Percentiles rank a stretch among this genome's conserved stretches.
phyloP scores from a whole-genome alignment of 306 rosid genomes.

The Bauhinia variegata region DNA sequence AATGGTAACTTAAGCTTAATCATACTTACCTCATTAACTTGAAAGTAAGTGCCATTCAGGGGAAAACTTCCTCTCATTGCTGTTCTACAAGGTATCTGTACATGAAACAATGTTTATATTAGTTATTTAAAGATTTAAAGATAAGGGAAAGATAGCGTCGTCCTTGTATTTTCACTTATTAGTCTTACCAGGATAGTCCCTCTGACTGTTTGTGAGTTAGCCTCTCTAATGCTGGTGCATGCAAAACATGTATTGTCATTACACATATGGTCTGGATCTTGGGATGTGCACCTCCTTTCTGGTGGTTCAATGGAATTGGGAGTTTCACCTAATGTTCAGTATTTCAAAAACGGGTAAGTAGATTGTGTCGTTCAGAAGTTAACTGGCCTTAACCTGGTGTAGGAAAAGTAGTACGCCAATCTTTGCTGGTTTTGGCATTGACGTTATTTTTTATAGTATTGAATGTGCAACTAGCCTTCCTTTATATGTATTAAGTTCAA shows the following conservation, averaged over 20 bases:
- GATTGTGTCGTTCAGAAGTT: conserved; percentile 15
- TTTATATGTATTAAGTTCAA: too few species aligned
- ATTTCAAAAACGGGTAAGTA: conserved; percentile 27
- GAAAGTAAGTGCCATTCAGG: conserved; percentile 91
- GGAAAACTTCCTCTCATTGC: conserved; percentile 95
- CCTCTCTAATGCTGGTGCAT: conserved; percentile 77
- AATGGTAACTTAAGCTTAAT: conserved; percentile 19
- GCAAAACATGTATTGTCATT: conserved; percentile 66
- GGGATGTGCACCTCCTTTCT: conserved; percentile 63
- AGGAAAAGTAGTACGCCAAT: conserved; percentile 26
- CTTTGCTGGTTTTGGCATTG: conserved; percentile 20
- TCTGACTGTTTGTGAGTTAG: conserved; percentile 72
- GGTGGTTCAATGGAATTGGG: conserved; percentile 68
- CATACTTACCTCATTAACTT: conserved; percentile 80
- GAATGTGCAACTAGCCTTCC: not conserved
- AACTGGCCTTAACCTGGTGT: conserved; percentile 19
- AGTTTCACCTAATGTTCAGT: conserved; percentile 68
- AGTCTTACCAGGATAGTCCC: conserved; percentile 82
- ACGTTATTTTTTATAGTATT: conserved; percentile 6
- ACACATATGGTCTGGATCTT: conserved; percentile 58
- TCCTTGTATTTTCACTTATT: conserved; percentile 18
- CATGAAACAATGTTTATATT: conserved; percentile 29
- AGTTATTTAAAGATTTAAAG: conserved; percentile 22
- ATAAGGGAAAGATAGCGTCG: not conserved
- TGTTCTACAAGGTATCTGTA: conserved; percentile 87